Conservation (phyloP, 2,329 filamentous ascomycete genomes). For the Cytospora mali region DNA sequence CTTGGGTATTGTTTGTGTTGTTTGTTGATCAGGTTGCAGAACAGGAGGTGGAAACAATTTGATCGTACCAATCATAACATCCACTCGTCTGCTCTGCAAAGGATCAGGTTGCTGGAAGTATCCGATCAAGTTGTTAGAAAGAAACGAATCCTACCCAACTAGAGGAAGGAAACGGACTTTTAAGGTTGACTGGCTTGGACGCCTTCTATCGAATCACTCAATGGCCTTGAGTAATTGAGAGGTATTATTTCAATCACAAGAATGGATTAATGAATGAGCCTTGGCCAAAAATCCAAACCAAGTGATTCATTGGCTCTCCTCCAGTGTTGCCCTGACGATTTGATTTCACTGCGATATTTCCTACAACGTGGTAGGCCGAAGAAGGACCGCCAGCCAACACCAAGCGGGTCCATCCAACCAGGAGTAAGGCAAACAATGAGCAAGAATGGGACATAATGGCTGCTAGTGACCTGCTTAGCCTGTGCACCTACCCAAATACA, state of each 20-base stretch:
- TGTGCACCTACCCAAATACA: not conserved
- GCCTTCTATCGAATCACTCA: constrained; percentile 5
- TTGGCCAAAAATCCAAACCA: not conserved
- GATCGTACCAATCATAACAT: not conserved
- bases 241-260: not conserved
- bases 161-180: not conserved
- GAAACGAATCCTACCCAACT: not conserved
- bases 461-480: not conserved
- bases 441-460: not conserved
- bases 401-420: not conserved
- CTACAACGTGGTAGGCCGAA: not conserved
- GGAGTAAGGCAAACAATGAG: not conserved
- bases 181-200: not conserved
- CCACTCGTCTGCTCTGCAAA: not conserved
- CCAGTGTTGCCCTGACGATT: not conserved
- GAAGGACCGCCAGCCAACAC: no score
- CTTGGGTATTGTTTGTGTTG: not conserved
- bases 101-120: not conserved
- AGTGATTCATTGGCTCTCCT: constrained; percentile 17
- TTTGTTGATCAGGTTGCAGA: not conserved
- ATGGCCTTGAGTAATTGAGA: not conserved
- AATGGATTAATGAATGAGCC: not conserved
- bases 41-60: not conserved
- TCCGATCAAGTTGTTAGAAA: not conserved
- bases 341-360: not conserved